Conservation (phyloP, 176 grass and related monocot genomes). For the Poa pratensis region DNA sequence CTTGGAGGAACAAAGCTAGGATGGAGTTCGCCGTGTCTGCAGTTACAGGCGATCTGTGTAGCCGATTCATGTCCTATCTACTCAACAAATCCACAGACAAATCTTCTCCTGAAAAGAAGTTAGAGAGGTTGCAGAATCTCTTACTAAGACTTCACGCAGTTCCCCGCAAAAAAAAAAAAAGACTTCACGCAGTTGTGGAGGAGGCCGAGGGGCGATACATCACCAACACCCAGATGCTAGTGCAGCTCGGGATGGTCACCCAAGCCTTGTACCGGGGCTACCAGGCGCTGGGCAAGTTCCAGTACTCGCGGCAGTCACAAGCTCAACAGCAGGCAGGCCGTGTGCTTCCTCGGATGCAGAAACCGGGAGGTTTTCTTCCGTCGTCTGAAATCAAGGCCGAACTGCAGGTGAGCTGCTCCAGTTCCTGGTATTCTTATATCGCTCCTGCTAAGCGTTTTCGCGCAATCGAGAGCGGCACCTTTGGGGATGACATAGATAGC, state of each 20-base stretch:
- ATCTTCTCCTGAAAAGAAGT: background rate
- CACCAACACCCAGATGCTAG: background rate
- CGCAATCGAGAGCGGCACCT: background rate
- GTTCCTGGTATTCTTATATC: background rate
- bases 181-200: background rate
- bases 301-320: too few species aligned
- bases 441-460: background rate
- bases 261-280: background rate
- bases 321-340: too few species aligned
- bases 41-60: too few species aligned
- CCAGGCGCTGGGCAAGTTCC: background rate
- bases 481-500: background rate
- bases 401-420: background rate
- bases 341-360: too few species aligned
- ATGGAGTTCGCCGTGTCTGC: too few species aligned
- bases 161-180: too few species aligned
- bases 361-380: background rate
- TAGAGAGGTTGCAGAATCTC: background rate
- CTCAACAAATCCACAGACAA: background rate
- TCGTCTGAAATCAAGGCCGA: background rate
- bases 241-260: background rate
- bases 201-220: background rate
- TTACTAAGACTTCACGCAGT: background rate
- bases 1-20: too few species aligned
- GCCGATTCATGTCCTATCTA: too few species aligned